phyloP scores from a whole-genome alignment of 2,329 filamentous ascomycete genomes.

The Raffaelea ambrosiae region DNA sequence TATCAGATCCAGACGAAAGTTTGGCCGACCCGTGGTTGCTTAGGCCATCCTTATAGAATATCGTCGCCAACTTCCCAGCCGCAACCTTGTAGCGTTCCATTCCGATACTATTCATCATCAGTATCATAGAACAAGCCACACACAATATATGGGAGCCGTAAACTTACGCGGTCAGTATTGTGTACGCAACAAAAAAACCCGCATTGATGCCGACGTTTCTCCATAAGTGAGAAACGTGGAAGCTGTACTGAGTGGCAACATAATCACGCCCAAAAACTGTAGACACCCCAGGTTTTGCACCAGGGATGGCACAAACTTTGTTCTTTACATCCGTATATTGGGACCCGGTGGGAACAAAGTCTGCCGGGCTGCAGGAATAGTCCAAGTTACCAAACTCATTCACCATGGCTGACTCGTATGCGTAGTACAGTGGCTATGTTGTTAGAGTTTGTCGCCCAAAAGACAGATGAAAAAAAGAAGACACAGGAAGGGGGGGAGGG shows the following conservation, averaged over 20 bases:
- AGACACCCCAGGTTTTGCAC: neutral
- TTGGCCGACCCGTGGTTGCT: no score
- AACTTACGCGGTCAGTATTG: neutral
- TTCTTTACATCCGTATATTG: neutral
- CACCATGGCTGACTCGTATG: neutral
- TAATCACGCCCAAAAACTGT: neutral
- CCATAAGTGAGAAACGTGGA: neutral
- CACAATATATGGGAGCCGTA: neutral
- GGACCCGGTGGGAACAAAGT: neutral
- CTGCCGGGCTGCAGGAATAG: neutral
- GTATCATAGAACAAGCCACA: neutral
- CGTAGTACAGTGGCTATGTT: slow-evolving; percentile 2
- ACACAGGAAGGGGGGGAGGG: neutral
- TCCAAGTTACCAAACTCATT: slow-evolving; percentile 1
- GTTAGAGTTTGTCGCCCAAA: no score
- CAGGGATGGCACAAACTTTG: neutral
- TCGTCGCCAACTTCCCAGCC: neutral
- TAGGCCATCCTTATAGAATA: neutral
- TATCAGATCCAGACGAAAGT: neutral
- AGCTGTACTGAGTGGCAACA: neutral
- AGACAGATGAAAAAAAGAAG: neutral
- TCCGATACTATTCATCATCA: neutral
- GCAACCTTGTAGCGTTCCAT: slow-evolving; percentile 1
- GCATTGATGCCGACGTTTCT: neutral
- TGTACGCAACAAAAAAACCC: neutral